Evolutionary conservation across 768 basidiomycete species (phyloP), one percentile per base, ranked within the genome.

Genomic region (Boletus subcaerulescens): DNA sequence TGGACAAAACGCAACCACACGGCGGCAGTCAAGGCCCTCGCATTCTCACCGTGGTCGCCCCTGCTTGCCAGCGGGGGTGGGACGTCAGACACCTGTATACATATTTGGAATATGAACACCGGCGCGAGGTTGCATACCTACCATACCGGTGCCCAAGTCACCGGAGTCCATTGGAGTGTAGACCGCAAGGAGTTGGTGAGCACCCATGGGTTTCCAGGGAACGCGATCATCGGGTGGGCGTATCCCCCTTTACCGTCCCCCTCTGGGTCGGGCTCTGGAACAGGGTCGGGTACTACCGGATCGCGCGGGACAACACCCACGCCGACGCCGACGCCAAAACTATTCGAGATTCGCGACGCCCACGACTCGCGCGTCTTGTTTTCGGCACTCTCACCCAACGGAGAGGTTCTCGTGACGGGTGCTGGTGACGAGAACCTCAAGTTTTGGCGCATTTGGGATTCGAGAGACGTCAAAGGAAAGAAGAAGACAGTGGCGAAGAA

Each of bases 381-480:
- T 67, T 91, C 89, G 52, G 84, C 87, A 20, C 68, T 97, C 9
- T 84, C 89, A 52, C 97, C 97, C 3, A 88, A 85, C 8, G 97
- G 97, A 1, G 93, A 94, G 60, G 85, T 93, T 5, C 86, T 99
- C 11, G 89, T 86, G 59, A 98, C 96, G 0, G 93, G 91, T 9
- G 93, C 92, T 2, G 89, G 89, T 0, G 97, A 98, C 65, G 96
- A 98, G 77, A 95, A 95, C 65, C 76, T 98, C 64, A 98, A 98
- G 77, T 96, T 96, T 73, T 96, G 94, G 94, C 83, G 85, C 55
- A 79, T 92, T 38, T 91, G 90, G 90, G 89, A 91, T 46, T 70
- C 78, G 40, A 77, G 74, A 10, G 74, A 72, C 59, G 36, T 39
- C 42, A 78, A 74, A 63, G 56, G 54, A 3, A 70, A 71, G 38